These are phyloP conservation scores for Echium plantagineum DNA, from an alignment of 257 asterid species.

Conservation along the genomic window DNA sequence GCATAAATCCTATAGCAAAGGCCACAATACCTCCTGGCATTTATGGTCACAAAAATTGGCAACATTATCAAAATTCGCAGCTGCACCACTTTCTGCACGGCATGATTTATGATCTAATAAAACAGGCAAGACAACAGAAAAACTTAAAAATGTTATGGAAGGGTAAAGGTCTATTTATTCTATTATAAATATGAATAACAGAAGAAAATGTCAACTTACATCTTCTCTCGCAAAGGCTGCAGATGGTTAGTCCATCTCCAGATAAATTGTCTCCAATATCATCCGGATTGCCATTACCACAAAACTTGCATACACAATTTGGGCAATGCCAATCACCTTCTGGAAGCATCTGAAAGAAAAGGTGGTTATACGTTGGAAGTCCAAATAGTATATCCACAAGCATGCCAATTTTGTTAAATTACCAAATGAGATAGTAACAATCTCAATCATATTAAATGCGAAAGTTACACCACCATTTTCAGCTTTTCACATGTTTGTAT, in stretches of 20 bases:
- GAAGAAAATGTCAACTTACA: constrained; percentile 27
- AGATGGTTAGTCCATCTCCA: constrained; percentile 37
- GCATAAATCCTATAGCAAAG: too few relatives aligned
- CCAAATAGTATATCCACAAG: not conserved
- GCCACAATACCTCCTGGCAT: constrained; percentile 74
- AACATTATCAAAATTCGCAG: constrained; percentile 31
- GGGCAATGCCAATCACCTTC: constrained; percentile 97
- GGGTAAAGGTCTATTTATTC: too few relatives aligned
- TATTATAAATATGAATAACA: not conserved
- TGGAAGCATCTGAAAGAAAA: constrained; percentile 60
- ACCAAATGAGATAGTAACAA: too few relatives aligned
- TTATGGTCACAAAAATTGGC: constrained; percentile 51
- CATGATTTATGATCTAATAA: constrained; percentile 71
- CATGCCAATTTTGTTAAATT: too few relatives aligned
- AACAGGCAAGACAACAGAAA: constrained; percentile 8
- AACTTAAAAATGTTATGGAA: not conserved
- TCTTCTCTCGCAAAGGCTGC: constrained; percentile 69
- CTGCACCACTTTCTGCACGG: constrained; percentile 26
- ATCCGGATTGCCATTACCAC: constrained; percentile 37
- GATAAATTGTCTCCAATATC: constrained; percentile 20
- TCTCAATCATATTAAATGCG: too few relatives aligned
- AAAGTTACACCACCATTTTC: too few relatives aligned
- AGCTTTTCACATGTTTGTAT: too few relatives aligned
- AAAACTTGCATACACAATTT: constrained; percentile 69
- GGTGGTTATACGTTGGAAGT: not conserved